Evolutionary conservation across 2,329 filamentous ascomycete species (phyloP), one percentile per base, ranked within the genome.

Genomic region (Microdochium paspali): DNA sequence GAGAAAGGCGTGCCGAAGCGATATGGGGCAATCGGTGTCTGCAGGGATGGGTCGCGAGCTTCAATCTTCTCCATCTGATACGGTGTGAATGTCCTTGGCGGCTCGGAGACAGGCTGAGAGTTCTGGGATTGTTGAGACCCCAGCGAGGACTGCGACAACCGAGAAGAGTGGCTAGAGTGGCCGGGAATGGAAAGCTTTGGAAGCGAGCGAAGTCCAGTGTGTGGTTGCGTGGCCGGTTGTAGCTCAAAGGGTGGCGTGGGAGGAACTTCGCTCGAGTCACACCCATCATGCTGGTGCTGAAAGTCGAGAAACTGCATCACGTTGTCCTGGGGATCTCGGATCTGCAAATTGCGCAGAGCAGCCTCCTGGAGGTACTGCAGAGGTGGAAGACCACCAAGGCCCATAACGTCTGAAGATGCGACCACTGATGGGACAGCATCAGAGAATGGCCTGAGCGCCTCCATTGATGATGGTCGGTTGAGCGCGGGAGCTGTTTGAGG

Each of bases 261-360:
- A 7, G 81, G 79, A n/a, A 85, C 76, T 46, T 84, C 77, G 51
- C 70, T 70, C 23, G 66, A 59, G 62, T 65, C 55, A 40, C 55
- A 56, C 23, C 48, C 52, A 30, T 56, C 55, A 23, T 64, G 52
- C 47, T 78, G 74, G 61, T 63, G 84, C 63, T 97, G 91, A 62
- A 95, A 90, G 60, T 80, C 80, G 46, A 97, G 77, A 66, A 95
- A 97, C 54, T 95, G 88, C 59, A 87, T 84, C 30, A 97, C 89
- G 56, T 91, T 95, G 67, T 96, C 90, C 64, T 94, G 90, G 5
- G 90, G 87, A 60, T 96, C 90, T 46, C 85, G 78, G 18, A 74
- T 72, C 59, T 85, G 76, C 26, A 95, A 62, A 52, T 75, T 80
- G 49, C 82, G 80, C 15, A 95, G 80, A 39, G 75, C 77, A 44